Base-by-base conservation (phyloP, 2,329 filamentous ascomycete species). In the Elsinoe ampelina region DNA sequence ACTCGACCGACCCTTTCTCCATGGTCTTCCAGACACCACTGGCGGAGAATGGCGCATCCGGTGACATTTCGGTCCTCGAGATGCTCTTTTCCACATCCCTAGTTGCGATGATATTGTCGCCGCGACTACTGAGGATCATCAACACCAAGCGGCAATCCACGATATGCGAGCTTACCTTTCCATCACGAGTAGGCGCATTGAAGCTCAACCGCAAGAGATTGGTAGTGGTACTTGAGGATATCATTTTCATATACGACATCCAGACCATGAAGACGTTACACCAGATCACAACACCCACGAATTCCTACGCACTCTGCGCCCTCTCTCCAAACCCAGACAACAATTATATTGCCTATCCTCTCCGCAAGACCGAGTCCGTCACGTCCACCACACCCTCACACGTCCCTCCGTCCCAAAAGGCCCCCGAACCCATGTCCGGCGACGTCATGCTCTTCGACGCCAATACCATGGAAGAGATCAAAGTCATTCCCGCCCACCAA, bases 51-150 rank as follows among this genome's bases (percentile, higher is more conserved):
- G 60, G 60, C 60, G 56, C 60, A 12, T 45, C 47, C 19, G 89
- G 89, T 59, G 95, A 97, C 71, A 92, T 98, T 56, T 87, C 90
- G 47, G 90, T 96, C 62, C 86, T 97, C 66, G 93, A 98, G 76
- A 97, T 97, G 91, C 83, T 98, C 62, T 98, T 98, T 73, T 96
- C 92, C 32, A 97, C 93, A 32, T 97, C 93, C 2, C 82, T 98
- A 35, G 92, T 98, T 58, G 93, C 93, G 55, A 80, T 97, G 56
- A 91, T 96, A 61, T 78, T 95, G 41, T 96, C 93, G 17, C 93
- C 93, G 4, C 82, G 93, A 57, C 87, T 95, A 59, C 78, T 98
- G 56, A 89, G 95, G 63, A 97, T 98, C 67, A 91, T 95, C 67
- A 98, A 98, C 71, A 98, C 93, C 35, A 97, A 95, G 81, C 77